phyloP scores from a whole-genome alignment of 352 stramenopile genomes.

The Aphanomyces stellatus region DNA sequence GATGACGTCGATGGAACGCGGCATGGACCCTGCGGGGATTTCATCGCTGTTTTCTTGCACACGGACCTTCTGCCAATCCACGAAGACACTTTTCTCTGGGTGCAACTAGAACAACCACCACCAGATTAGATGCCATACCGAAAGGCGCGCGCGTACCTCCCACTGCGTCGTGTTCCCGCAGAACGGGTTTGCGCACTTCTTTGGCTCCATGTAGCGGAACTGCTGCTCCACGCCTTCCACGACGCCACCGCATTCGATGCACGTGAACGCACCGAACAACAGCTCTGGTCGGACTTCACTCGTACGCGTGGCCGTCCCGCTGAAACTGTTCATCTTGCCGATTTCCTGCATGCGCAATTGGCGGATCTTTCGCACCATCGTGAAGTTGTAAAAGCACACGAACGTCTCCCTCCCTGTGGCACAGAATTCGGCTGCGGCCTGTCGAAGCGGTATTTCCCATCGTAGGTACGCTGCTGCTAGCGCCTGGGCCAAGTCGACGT shows the following conservation, averaged over 20 bases:
- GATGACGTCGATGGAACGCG: conserved; percentile 95
- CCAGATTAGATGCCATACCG: not conserved
- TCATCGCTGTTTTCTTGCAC: conserved; percentile 99
- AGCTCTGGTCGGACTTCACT: conserved; percentile 97
- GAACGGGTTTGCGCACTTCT: conserved; percentile 94
- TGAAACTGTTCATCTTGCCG: conserved; percentile 89
- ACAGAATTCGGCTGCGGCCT: conserved; percentile 20
- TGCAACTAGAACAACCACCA: conserved; percentile 40
- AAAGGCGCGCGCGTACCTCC: conserved; percentile 26
- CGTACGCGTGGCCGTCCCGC: conserved; percentile 95
- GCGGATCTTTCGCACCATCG: conserved; percentile 67
- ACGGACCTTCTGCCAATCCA: conserved; percentile 98
- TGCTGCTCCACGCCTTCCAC: conserved; percentile 94
- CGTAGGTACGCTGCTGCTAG: conserved; percentile 81
- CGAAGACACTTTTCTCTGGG: conserved; percentile 90
- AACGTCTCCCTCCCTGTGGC: conserved; percentile 57
- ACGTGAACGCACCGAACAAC: conserved; percentile 92
- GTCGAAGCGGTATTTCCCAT: conserved; percentile 43
- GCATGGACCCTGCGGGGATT: conserved; percentile 97
- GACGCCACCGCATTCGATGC: conserved; percentile 89
- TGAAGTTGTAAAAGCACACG: conserved; percentile 86
- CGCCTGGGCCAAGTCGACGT: conserved; percentile 68
- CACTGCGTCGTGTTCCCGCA: conserved; percentile 87
- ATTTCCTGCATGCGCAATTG: conserved; percentile 90
- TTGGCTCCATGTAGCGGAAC: conserved; percentile 96